Conservation (phyloP, 2,329 filamentous ascomycete species). For the Sporothrix dimorphospora region DNA sequence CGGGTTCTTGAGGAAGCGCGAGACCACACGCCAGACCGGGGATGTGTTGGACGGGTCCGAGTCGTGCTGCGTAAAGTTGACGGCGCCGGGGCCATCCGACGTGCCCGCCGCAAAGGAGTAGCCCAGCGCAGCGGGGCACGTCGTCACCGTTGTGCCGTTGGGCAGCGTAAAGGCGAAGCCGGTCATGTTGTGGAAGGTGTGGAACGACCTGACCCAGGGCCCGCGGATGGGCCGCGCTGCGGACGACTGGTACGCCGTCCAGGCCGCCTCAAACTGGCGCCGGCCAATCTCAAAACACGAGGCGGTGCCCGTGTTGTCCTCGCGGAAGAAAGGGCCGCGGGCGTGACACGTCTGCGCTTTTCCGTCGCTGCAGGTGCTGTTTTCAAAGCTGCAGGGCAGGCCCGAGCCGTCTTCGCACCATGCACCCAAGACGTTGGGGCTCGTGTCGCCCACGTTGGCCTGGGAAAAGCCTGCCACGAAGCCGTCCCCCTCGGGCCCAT, state of each 20-base stretch:
- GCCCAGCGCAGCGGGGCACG: constrained; percentile 83
- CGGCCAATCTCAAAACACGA: constrained; percentile 76
- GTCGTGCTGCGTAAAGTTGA: constrained; percentile 89
- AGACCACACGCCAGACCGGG: constrained; percentile 79
- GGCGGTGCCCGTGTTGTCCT: constrained; percentile 70
- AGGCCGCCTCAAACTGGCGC: constrained; percentile 64
- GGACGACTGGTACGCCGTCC: constrained; percentile 52
- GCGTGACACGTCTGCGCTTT: constrained; percentile 70
- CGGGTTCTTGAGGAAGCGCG: constrained; percentile 71
- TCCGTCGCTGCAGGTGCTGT: constrained; percentile 75
- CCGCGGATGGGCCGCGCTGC: constrained; percentile 62
- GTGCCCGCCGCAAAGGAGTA: constrained; percentile 91
- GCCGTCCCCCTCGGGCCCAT: constrained; percentile 55
- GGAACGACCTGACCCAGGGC: constrained; percentile 72
- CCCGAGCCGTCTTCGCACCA: constrained; percentile 85
- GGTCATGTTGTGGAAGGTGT: constrained; percentile 78
- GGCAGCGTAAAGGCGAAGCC: constrained; percentile 71
- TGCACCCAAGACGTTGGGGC: constrained; percentile 83
- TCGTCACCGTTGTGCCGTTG: constrained; percentile 71
- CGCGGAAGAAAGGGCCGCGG: constrained; percentile 67
- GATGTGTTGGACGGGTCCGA: constrained; percentile 66
- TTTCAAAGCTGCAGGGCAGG: constrained; percentile 68
- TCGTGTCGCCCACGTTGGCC: constrained; percentile 87
- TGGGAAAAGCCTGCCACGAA: constrained; percentile 95
- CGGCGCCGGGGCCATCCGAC: constrained; percentile 82